phyloP scores from a whole-genome alignment of 805 yeast genomes.

The Sugiyamaella americana region DNA sequence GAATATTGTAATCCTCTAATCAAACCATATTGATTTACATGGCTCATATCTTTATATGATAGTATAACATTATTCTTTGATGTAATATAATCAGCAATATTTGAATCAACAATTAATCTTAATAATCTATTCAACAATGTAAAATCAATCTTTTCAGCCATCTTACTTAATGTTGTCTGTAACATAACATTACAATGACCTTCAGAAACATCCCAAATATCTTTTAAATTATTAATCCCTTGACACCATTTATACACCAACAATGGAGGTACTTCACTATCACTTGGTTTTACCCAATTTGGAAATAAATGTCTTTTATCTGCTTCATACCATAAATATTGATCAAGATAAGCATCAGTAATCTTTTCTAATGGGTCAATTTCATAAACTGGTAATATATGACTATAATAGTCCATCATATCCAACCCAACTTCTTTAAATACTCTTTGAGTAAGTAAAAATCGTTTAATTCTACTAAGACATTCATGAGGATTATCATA shows the following conservation, averaged over 20 bases:
- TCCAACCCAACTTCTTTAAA: conserved; percentile 84
- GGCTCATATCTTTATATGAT: conserved; percentile 91
- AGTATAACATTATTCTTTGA: conserved; percentile 81
- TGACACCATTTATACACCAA: conserved; percentile 92
- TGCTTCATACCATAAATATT: conserved; percentile 93
- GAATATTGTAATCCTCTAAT: conserved; percentile 87
- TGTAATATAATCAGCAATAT: conserved; percentile 87
- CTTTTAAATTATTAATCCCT: conserved; percentile 71
- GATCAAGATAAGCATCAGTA: conserved; percentile 93
- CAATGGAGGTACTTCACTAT: conserved; percentile 86
- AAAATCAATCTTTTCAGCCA: conserved; percentile 83
- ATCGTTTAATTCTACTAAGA: conserved; percentile 74
- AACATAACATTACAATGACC: conserved; percentile 81
- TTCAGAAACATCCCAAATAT: conserved; percentile 70
- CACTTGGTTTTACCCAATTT: conserved; percentile 93
- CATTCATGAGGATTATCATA: conserved; percentile 96
- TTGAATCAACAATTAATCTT: conserved; percentile 77
- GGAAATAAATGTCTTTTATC: conserved; percentile 85
- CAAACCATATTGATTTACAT: conserved; percentile 81
- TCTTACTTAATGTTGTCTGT: conserved; percentile 63
- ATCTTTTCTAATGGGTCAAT: conserved; percentile 91
- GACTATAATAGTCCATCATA: conserved; percentile 86
- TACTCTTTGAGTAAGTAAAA: conserved; percentile 78
- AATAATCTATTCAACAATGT: conserved; percentile 77
- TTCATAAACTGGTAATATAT: conserved; percentile 76